These are phyloP conservation scores for Capronia coronata DNA, from an alignment of 2,329 filamentous ascomycete species.

Conservation along the genomic window DNA sequence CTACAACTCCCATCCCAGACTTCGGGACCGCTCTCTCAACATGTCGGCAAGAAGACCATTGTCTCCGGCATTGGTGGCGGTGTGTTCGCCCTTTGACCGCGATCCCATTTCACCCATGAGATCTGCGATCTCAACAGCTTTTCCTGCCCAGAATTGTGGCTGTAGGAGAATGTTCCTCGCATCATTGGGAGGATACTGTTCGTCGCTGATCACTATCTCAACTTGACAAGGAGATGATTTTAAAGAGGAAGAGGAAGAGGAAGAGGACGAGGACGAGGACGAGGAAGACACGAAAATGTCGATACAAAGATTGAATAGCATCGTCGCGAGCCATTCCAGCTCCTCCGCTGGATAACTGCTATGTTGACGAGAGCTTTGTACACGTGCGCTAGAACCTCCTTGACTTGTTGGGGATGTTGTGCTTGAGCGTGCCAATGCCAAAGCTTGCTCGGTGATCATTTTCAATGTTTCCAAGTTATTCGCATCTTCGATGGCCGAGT, in stretches of 20 bases:
- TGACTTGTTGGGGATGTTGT: too few relatives aligned
- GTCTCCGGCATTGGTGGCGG: background rate
- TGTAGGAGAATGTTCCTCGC: background rate
- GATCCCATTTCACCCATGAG: constrained; percentile 3
- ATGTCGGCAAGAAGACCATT: constrained; percentile 5
- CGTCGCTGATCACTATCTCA: too few relatives aligned
- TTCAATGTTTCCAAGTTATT: constrained; percentile 30
- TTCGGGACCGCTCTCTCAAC: constrained; percentile 13
- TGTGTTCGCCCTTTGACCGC: background rate
- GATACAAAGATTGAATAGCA: constrained; percentile 51
- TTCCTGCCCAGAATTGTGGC: constrained; percentile 41
- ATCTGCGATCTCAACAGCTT: constrained; percentile 41
- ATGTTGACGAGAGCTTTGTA: background rate
- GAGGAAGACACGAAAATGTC: constrained; percentile 40
- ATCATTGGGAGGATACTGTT: too few relatives aligned
- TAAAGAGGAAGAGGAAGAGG: too few relatives aligned
- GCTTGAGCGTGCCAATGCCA: background rate
- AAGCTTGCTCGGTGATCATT: constrained; percentile 33
- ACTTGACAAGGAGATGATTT: too few relatives aligned
- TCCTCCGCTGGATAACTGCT: constrained; percentile 48
- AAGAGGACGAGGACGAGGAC: background rate
- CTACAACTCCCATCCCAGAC: constrained; percentile 12
- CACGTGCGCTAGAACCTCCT: too few relatives aligned
- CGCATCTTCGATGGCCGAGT: constrained; percentile 13
- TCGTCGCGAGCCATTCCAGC: constrained; percentile 52